Conservation (phyloP, 2,329 filamentous ascomycete species). For the Ampelomyces quisqualis region DNA sequence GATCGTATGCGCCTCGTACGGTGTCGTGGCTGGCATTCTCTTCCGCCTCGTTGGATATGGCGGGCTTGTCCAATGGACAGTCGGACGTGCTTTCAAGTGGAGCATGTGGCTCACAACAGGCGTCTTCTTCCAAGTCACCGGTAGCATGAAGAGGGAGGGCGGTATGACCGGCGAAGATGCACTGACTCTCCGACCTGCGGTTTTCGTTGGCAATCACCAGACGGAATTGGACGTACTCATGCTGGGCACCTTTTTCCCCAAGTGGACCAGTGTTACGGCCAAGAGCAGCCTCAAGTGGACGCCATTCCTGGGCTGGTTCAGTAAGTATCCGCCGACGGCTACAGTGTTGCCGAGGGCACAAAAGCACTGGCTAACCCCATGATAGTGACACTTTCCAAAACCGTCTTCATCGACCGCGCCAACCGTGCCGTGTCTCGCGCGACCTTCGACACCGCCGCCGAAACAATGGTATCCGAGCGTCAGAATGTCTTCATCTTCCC, state of each 20-base stretch:
- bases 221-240: conserved; percentile 93
- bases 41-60: conserved; percentile 71
- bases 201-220: conserved; percentile 95
- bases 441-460: conserved; percentile 80
- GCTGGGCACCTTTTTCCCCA: conserved; percentile 85
- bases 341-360: not conserved
- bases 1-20: conserved; percentile 61
- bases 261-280: conserved; percentile 88
- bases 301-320: conserved; percentile 94
- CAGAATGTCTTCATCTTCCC: conserved; percentile 82
- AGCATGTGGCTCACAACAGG: conserved; percentile 74
- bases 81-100: conserved; percentile 76
- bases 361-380: conserved; percentile 35
- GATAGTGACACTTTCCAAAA: conserved; percentile 71
- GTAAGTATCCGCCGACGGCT: conserved; percentile 35
- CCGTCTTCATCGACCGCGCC: conserved; percentile 91
- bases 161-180: conserved; percentile 38
- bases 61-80: conserved; percentile 81
- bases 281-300: conserved; percentile 78
- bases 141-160: conserved; percentile 33
- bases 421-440: conserved; percentile 79
- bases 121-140: conserved; percentile 69
- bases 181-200: conserved; percentile 64
- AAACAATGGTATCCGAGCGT: conserved; percentile 68
- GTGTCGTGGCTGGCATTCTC: conserved; percentile 70